Conservation (phyloP, 371 early-diverging fungal species). For the Apophysomyces trapeziformis region DNA sequence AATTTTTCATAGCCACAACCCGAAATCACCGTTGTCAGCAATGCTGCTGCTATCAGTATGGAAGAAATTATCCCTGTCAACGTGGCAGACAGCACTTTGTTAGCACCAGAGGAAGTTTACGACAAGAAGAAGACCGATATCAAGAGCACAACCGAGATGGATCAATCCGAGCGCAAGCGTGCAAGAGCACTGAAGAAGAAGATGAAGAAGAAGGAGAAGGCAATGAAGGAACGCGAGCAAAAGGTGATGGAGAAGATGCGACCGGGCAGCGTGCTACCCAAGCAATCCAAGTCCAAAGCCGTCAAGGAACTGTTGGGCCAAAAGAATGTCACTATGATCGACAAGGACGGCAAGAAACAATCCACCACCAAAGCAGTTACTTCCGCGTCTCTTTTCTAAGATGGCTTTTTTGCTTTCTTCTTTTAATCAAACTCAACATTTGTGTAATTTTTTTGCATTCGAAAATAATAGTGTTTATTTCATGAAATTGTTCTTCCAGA, state of each 20-base stretch:
- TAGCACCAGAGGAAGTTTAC: constrained; percentile 93
- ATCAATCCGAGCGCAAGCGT: constrained; percentile 72
- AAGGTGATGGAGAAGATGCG: constrained; percentile 60
- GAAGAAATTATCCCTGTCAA: constrained; percentile 94
- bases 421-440: neutral
- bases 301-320: constrained; percentile 73
- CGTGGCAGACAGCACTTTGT: constrained; percentile 80
- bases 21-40: constrained; percentile 79
- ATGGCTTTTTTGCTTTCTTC: neutral
- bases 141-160: constrained; percentile 76
- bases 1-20: constrained; percentile 51
- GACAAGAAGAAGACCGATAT: constrained; percentile 67
- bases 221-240: constrained; percentile 59
- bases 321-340: constrained; percentile 66
- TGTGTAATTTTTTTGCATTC: too few species aligned
- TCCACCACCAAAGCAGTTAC: constrained; percentile 26
- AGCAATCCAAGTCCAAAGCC: constrained; percentile 66
- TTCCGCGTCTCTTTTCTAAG: constrained; percentile 35
- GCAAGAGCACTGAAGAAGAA: constrained; percentile 71
- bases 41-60: constrained; percentile 90
- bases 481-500: too few species aligned
- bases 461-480: too few species aligned
- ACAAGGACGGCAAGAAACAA: constrained; percentile 61
- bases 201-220: constrained; percentile 60
- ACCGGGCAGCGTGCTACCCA: constrained; percentile 50